Evolutionary conservation across 148 eudicot genomes (phyloP).

Genomic region (Selenicereus undatus): DNA sequence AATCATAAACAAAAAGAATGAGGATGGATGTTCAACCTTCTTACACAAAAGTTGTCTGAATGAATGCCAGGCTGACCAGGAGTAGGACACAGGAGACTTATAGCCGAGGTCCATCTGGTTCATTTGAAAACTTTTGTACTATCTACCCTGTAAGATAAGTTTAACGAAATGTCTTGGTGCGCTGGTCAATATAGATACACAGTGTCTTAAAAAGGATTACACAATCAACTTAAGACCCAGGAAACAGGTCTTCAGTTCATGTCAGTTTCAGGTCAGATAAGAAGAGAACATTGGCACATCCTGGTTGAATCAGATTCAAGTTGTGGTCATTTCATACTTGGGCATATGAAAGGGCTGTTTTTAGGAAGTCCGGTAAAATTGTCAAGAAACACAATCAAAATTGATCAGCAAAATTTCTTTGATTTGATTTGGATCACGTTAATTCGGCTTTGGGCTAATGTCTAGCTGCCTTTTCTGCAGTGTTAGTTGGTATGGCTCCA

Average conservation of each 20-base stretch:
- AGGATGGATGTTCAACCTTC: conserved; percentile 30
- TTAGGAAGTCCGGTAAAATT: background rate
- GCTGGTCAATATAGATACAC: conserved; percentile 19
- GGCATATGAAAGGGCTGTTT: background rate
- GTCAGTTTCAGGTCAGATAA: background rate
- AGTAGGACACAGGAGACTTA: conserved; percentile 10
- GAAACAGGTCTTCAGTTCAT: background rate
- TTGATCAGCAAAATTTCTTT: background rate
- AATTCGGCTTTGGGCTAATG: background rate
- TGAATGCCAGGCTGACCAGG: conserved; percentile 26
- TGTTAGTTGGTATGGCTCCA: background rate
- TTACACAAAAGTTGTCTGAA: conserved; percentile 28
- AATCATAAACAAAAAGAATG: conserved; percentile 24
- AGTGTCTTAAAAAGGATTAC: conserved; percentile 5
- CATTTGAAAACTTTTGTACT: conserved; percentile 27
- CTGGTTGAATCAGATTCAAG: background rate
- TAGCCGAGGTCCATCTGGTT: conserved; percentile 27
- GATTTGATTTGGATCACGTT: background rate
- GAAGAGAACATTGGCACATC: background rate
- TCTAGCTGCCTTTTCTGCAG: background rate
- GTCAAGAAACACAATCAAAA: background rate
- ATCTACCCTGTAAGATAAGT: conserved; percentile 34
- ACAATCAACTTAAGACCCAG: background rate
- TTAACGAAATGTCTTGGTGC: conserved; percentile 30
- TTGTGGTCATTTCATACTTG: background rate